Evolutionary conservation across 352 stramenopile species (phyloP).

Genomic region (Pythium scleroteichum): DNA sequence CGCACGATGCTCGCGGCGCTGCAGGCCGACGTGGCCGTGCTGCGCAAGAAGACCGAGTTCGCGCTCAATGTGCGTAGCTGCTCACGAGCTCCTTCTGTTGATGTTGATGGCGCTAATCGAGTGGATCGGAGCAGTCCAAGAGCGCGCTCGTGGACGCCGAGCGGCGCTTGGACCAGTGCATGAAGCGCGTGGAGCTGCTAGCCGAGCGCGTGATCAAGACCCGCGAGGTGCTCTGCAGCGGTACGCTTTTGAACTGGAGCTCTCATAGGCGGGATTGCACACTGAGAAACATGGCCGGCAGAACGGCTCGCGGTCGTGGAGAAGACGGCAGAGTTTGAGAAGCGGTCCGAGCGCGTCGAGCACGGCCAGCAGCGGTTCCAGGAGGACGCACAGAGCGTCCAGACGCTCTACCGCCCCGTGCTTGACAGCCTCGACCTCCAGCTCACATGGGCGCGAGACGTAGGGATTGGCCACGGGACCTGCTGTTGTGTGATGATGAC

Average conservation of each 20-base stretch:
- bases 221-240: slow-evolving; percentile 65
- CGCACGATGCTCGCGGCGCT: slow-evolving; percentile 73
- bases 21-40: slow-evolving; percentile 74
- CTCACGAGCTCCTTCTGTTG: neutral
- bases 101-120: neutral
- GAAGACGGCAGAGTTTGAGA: slow-evolving; percentile 49
- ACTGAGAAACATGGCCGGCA: too few relatives aligned
- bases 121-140: slow-evolving; percentile 42
- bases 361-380: slow-evolving; percentile 46
- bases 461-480: slow-evolving; percentile 21
- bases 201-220: slow-evolving; percentile 71
- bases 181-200: slow-evolving; percentile 57
- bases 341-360: slow-evolving; percentile 41
- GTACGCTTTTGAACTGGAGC: slow-evolving; percentile 1
- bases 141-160: slow-evolving; percentile 53
- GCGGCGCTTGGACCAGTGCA: slow-evolving; percentile 45
- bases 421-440: slow-evolving; percentile 73
- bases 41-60: slow-evolving; percentile 78
- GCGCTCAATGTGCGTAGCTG: slow-evolving; percentile 49
- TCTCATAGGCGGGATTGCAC: too few relatives aligned
- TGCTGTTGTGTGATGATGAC: too few relatives aligned
- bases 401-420: slow-evolving; percentile 49
- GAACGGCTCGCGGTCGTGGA: slow-evolving; percentile 67
- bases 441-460: slow-evolving; percentile 58
- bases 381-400: slow-evolving; percentile 30